These are phyloP conservation scores for Bipolaris oryzae DNA, from an alignment of 2,329 filamentous ascomycete species.

Conservation along the genomic window DNA sequence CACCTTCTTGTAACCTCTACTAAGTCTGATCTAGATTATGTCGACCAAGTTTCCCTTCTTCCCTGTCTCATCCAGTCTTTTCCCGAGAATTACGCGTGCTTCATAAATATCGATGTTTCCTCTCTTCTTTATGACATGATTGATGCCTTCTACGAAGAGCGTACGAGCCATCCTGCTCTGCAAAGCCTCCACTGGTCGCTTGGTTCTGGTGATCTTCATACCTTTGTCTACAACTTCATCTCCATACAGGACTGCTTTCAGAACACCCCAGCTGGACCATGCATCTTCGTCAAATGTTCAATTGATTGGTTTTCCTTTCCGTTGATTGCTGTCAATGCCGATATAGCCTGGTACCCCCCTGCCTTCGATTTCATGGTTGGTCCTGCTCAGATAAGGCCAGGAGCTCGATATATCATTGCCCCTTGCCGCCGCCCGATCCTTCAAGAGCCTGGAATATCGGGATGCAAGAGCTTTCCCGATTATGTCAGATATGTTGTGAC, in stretches of 20 bases:
- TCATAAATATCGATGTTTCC: constrained; percentile 29
- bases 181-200: constrained; percentile 31
- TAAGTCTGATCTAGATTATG: constrained; percentile 7
- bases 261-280: constrained; percentile 17
- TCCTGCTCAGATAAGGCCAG: constrained; percentile 11
- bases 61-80: constrained; percentile 22
- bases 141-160: constrained; percentile 23
- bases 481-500: constrained; percentile 20
- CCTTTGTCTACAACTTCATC: constrained; percentile 41
- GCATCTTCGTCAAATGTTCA: constrained; percentile 24
- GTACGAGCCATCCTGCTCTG: neutral
- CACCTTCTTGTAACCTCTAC: neutral
- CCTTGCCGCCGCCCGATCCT: constrained; percentile 12
- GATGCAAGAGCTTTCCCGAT: constrained; percentile 2
- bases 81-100: constrained; percentile 1
- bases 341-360: constrained; percentile 32
- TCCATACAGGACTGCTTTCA: constrained; percentile 43
- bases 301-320: constrained; percentile 8
- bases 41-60: constrained; percentile 15
- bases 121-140: constrained; percentile 38
- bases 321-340: constrained; percentile 19
- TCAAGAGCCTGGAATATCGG: neutral
- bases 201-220: constrained; percentile 30
- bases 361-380: constrained; percentile 26
- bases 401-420: constrained; percentile 30